phyloP scores from a whole-genome alignment of 2,329 filamentous ascomycete species.

The Macrophomina pseudophaseolina region DNA sequence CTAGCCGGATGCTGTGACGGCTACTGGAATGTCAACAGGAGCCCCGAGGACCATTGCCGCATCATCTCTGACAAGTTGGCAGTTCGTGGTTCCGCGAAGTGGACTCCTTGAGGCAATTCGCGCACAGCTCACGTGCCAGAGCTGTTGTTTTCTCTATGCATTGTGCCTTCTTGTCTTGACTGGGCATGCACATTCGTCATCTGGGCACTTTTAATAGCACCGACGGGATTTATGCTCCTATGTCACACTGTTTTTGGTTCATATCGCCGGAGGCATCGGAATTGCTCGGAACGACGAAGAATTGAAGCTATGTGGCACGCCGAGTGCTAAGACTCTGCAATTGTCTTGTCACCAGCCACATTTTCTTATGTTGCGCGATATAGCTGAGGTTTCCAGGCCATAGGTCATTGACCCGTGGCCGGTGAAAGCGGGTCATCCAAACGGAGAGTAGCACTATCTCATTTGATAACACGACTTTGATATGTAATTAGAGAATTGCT shows the following conservation, averaged over 20 bases:
- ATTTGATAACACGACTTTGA: background rate
- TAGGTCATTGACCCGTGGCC: background rate
- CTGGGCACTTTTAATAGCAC: background rate
- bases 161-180: too few species aligned
- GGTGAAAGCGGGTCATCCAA: background rate
- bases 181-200: too few species aligned
- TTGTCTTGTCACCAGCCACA: conserved; percentile 1
- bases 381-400: background rate
- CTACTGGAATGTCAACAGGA: too few species aligned
- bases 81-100: too few species aligned
- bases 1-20: too few species aligned
- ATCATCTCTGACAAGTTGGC: too few species aligned
- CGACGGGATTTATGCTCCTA: background rate
- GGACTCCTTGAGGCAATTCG: too few species aligned
- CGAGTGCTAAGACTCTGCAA: background rate
- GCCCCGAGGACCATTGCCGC: too few species aligned
- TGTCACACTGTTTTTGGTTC: background rate
- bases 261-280: background rate
- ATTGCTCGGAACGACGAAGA: background rate
- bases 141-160: too few species aligned
- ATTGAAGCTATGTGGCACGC: background rate
- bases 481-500: background rate
- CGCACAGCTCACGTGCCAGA: too few species aligned
- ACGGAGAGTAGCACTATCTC: background rate
- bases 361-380: background rate